Evolutionary conservation across 768 basidiomycete genomes (phyloP), one percentile per base, ranked within the genome.

Genomic region (Pleurotus djamor): DNA sequence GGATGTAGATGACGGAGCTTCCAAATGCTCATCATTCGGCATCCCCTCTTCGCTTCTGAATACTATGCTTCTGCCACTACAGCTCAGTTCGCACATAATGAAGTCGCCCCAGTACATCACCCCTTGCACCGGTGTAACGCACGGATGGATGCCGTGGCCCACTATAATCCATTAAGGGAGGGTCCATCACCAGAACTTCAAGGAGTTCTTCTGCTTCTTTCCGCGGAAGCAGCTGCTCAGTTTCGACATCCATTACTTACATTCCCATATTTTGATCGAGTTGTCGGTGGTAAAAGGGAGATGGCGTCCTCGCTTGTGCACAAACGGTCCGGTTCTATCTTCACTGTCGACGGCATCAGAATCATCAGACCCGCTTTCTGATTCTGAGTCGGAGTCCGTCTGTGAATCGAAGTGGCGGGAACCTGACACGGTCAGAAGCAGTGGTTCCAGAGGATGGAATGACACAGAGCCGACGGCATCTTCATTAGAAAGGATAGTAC

Each of bases 401-500:
- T 45, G 60, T 14, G 65, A 60, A 0, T 62, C 62, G 65, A 91
- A 91, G 69, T 89, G 84, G n/a, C 93, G 74, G 5, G 94, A 93
- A 2, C 94, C 94, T 0, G 92, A 88, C 1, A 80, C 80, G 0
- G 91, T 87, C 16, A 91, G 68, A 3, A 94, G 64, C 2, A 75
- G 52, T 0, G 92, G 74, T 8, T 76, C 73, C 32, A 80, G 70
- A 0, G 92, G 92, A 63, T 94, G 88, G 65, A 95, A 91, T 0
- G 82, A 71, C 1, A 90, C 85, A 1, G 87, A 86, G 1, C 91
- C 87, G 6, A 94, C 71, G 3, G 88, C 81, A 68, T 94, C 93
- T 94, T 12, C n/a, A 12, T 41, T 16, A 14, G 14, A 17, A 47
- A 35, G 21, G 21, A 28, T 28, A 28, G 21, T 3, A 28, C 21